Percentiles rank a stretch among this genome's conserved stretches.
Conservation (phyloP, 2,329 filamentous ascomycete genomes). For the Botrytis cinerea region DNA sequence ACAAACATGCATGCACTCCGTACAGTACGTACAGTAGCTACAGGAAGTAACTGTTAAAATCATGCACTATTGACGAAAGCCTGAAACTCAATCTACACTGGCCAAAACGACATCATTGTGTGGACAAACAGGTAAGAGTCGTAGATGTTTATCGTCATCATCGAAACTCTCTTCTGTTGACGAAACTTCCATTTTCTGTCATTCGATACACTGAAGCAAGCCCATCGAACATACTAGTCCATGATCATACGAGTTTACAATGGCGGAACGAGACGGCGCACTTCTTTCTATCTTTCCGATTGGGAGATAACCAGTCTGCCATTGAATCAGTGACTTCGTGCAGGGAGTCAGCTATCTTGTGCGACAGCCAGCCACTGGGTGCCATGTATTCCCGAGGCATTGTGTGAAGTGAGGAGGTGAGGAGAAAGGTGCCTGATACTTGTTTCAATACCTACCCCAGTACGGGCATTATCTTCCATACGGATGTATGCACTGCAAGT, state of each 20-base stretch:
- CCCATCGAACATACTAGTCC: neutral
- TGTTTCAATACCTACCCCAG: neutral
- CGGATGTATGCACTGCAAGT: neutral
- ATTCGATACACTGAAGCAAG: neutral
- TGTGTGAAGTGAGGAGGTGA: neutral
- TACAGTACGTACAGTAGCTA: neutral
- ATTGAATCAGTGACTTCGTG: neutral
- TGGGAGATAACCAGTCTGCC: neutral
- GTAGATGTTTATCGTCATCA: neutral
- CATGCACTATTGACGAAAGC: neutral
- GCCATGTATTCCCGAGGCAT: neutral
- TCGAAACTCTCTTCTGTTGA: neutral
- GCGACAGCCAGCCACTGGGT: slow-evolving; percentile 11
- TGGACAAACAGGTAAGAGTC: neutral
- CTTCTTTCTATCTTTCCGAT: slow-evolving; percentile 1
- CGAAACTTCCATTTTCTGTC: neutral
- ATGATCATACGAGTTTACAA: neutral
- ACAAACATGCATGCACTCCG: slow-evolving; percentile 5
- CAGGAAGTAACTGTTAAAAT: neutral
- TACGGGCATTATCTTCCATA: neutral
- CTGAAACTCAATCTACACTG: neutral
- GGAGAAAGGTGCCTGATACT: neutral
- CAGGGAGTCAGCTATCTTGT: neutral
- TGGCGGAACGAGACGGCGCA: neutral
- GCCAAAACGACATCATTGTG: neutral